Percentiles rank a stretch among this genome's conserved stretches.
Evolutionary conservation across 768 basidiomycete genomes (phyloP).

Genomic region (Cubamyces lactineus): DNA sequence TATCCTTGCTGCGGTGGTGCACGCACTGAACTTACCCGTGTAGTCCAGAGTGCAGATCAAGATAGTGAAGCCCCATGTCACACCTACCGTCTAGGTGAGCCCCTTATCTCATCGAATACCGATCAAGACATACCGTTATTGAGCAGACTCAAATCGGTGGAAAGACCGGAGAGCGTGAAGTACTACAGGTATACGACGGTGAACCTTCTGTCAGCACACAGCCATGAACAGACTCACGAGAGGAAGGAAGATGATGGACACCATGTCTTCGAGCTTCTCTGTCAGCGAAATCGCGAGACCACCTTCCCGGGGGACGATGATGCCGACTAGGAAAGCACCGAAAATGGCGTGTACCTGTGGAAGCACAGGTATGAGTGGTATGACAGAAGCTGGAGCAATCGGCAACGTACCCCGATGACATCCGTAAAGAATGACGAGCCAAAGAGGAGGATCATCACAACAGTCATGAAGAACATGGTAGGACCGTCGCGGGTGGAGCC

Average conservation of each 20-base stretch:
- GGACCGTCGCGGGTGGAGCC: background rate
- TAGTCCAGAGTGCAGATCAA: constrained; percentile 78
- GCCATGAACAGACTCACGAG: constrained; percentile 50
- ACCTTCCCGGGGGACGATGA: constrained; percentile 82
- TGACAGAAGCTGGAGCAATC: no score
- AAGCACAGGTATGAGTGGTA: background rate
- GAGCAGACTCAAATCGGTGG: constrained; percentile 79
- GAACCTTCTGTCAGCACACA: background rate
- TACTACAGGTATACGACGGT: constrained; percentile 48
- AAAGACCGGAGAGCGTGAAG: constrained; percentile 78
- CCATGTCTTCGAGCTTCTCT: constrained; percentile 89
- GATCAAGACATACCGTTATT: constrained; percentile 50
- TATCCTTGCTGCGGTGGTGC: constrained; percentile 57
- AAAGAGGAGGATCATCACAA: constrained; percentile 76
- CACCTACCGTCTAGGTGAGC: constrained; percentile 16
- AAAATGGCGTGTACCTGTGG: background rate
- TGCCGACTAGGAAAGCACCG: constrained; percentile 80
- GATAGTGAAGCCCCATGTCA: constrained; percentile 81
- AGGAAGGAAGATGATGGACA: constrained; percentile 74
- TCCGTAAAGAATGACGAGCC: constrained; percentile 83
- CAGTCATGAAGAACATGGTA: constrained; percentile 54
- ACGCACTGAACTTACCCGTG: constrained; percentile 76
- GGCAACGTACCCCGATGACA: constrained; percentile 58
- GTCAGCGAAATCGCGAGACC: constrained; percentile 80
- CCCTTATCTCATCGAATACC: background rate